Base-by-base conservation (phyloP, 148 eudicot species). In the Persicaria maculosa region DNA sequence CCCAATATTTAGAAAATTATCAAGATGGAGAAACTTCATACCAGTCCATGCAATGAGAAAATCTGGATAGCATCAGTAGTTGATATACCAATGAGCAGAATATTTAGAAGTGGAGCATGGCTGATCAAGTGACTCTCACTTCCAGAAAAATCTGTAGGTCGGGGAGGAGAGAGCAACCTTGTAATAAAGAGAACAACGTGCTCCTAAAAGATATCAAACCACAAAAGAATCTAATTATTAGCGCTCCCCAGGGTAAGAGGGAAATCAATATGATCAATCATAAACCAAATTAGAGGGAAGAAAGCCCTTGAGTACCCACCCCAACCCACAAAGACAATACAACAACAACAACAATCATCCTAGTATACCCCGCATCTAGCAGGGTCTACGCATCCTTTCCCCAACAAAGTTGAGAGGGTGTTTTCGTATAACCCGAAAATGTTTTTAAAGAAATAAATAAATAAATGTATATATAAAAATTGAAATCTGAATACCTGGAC, bases 31-130 rank as follows among this genome's bases (percentile, higher is more conserved):
- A 12, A 40, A 19, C 19, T 15, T 15, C 93, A 54, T 84, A 92
- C 97, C 94, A 85, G 76, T 52, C 99, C 99, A 79, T 90, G 99
- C 70, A 92, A 84, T 76, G 97, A 90, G 79, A 95, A 89, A 19
- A 95, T 95, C 86, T 95, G 99, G 74, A 90, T 82, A 72, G 84
- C 80, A 79, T 95, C 99, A 72, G 83, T 68, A 20, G 90, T 79
- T 77, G 97, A 88, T 83, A 92, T 83, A 76, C 96, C 99, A 25
- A 90, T 77, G 74, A 95, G 92, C 78, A 95, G 84, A 76, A 87
- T 90, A 82, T 92, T 88, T 80, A 95, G 78, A 77, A 90, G 75
- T 71, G 91, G 86, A 68, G 90, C 97, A 81, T 83, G 84, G 74
- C 78, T 78, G 47, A 90, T 81, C 88, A 95, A 85, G 84, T 92